Conservation (phyloP, 495 filamentous ascomycete species). For the Penicillium longicatenatum region DNA sequence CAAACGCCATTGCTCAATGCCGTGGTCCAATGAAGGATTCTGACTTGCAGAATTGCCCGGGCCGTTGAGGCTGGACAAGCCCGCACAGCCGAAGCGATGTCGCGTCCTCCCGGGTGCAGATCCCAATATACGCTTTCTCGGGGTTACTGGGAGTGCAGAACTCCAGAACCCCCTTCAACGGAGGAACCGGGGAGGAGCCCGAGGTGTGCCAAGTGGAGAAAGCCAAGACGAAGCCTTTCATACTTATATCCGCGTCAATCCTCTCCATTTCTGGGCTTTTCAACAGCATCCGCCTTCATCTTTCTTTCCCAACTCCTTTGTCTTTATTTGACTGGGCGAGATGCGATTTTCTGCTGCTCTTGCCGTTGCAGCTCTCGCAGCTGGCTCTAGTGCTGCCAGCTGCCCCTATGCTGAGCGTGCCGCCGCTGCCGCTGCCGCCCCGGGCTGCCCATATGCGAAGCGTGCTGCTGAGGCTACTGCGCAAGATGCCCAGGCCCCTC, state of each 20-base stretch:
- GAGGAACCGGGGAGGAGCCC: background rate
- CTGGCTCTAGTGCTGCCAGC: conserved; percentile 4
- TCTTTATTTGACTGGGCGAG: background rate
- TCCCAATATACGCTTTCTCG: conserved; percentile 2
- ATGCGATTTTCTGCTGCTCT: conserved; percentile 6
- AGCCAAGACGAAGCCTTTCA: background rate
- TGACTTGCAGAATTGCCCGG: background rate
- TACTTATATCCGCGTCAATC: background rate
- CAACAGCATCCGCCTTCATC: background rate
- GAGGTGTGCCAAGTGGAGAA: background rate
- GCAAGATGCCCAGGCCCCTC: background rate
- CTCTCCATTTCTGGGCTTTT: background rate
- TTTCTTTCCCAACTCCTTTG: background rate
- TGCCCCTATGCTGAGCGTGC: conserved; percentile 10
- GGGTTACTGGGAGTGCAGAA: background rate
- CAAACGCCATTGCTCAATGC: background rate
- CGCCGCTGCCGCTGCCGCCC: background rate
- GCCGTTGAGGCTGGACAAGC: background rate
- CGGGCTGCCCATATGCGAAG: conserved; percentile 7
- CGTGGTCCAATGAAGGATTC: background rate
- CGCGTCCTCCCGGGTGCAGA: conserved; percentile 1
- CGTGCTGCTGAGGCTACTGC: conserved; percentile 3
- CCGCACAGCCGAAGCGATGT: background rate
- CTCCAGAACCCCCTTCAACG: background rate
- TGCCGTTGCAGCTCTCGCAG: conserved; percentile 6